Conservation (phyloP, 805 yeast genomes). For the Wickerhamiella sorbophila region DNA sequence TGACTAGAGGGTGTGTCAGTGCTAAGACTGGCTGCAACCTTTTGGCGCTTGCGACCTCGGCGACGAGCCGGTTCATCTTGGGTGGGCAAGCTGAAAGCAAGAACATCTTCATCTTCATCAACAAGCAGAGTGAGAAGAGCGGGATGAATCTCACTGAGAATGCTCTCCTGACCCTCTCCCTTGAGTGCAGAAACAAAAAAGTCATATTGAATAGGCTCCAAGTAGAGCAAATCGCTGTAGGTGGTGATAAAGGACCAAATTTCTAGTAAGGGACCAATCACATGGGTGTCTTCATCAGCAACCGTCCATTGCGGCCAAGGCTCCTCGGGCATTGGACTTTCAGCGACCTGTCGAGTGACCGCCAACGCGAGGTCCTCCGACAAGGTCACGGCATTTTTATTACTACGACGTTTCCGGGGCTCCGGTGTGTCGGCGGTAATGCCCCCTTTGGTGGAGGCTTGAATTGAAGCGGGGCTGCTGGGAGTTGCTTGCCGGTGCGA, state of each 20-base stretch:
- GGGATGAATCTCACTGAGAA: constrained; percentile 57
- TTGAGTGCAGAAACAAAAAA: constrained; percentile 50
- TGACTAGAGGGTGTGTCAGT: constrained; percentile 10
- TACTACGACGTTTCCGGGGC: neutral
- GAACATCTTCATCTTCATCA: constrained; percentile 29
- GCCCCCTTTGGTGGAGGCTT: neutral
- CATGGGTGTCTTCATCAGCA: constrained; percentile 3
- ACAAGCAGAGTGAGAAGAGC: constrained; percentile 45
- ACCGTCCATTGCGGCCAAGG: constrained; percentile 17
- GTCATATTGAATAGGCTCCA: constrained; percentile 72
- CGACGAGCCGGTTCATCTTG: constrained; percentile 22
- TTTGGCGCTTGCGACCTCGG: constrained; percentile 15
- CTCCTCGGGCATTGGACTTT: neutral
- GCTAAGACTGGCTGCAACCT: constrained; percentile 18
- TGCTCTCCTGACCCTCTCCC: constrained; percentile 31
- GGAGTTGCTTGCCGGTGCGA: neutral
- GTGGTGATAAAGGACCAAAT: constrained; percentile 64
- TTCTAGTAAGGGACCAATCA: constrained; percentile 32
- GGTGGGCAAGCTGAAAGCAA: constrained; percentile 23
- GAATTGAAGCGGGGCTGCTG: neutral
- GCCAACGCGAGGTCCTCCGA: neutral
- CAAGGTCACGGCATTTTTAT: neutral
- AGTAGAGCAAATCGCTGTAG: constrained; percentile 44
- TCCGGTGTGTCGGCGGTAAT: neutral
- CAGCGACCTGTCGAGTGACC: neutral